A percentile compares a stretch with the other conserved stretches of the same genome.
These are phyloP conservation scores for Neoascochyta sp. DNA, from an alignment of 2,329 filamentous ascomycete species.

Conservation along the genomic window DNA sequence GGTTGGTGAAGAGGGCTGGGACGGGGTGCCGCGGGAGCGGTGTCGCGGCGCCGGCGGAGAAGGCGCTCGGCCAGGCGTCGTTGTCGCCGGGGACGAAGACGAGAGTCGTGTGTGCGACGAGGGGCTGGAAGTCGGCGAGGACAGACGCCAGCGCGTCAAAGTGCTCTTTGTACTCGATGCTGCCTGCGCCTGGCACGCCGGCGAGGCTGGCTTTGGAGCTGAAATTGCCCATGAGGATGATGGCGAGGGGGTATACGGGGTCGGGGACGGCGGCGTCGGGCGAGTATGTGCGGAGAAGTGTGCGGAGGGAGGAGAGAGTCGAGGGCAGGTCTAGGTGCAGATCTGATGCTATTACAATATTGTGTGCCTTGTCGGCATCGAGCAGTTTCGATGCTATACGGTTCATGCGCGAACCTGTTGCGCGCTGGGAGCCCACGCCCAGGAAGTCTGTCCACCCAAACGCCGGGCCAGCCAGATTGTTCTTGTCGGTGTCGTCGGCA, in stretches of 20 bases:
- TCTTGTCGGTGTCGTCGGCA: conserved; percentile 46
- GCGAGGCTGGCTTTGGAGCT: conserved; percentile 55
- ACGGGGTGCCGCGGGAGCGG: conserved; percentile 68
- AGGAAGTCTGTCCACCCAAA: conserved; percentile 98
- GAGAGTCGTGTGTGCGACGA: conserved; percentile 78
- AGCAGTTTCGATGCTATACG: conserved; percentile 69
- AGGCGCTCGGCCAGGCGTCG: conserved; percentile 92
- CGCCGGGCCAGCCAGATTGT: conserved; percentile 34
- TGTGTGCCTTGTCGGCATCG: conserved; percentile 38
- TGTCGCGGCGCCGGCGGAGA: conserved; percentile 69
- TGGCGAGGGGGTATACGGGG: conserved; percentile 67
- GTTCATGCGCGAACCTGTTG: conserved; percentile 77
- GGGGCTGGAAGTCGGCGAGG: conserved; percentile 75
- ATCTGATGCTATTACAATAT: conserved; percentile 76
- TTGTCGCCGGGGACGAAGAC: conserved; percentile 95
- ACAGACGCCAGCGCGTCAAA: conserved; percentile 84
- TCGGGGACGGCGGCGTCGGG: conserved; percentile 50
- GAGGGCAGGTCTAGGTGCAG: conserved; percentile 79
- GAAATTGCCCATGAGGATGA: conserved; percentile 86
- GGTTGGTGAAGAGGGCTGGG: conserved; percentile 84
- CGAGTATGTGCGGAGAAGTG: conserved; percentile 72
- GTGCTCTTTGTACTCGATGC: conserved; percentile 94
- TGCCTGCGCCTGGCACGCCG: conserved; percentile 67
- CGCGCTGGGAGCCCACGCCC: conserved; percentile 83
- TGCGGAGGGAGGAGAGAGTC: conserved; percentile 76